Evolutionary conservation across 768 basidiomycete genomes (phyloP).

Genomic region (Podaxis carcinomalis): DNA sequence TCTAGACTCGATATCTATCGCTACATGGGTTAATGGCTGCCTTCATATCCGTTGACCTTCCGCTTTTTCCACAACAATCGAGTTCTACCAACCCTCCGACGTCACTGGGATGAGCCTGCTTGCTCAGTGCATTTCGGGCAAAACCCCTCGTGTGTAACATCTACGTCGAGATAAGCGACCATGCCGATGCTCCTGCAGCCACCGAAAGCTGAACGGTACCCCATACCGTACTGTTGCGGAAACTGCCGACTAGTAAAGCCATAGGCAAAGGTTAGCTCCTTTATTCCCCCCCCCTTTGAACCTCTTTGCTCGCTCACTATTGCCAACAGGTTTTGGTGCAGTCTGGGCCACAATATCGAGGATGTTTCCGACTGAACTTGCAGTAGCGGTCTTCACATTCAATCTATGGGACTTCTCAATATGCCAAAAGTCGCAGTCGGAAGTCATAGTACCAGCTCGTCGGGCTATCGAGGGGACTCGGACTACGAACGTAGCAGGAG

Average conservation of each 20-base stretch:
- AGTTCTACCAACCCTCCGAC: neutral
- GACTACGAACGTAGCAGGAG: neutral
- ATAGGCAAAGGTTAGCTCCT: constrained; percentile 17
- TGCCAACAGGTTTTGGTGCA: constrained; percentile 72
- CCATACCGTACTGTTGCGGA: constrained; percentile 63
- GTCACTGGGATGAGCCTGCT: neutral
- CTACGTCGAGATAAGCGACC: neutral
- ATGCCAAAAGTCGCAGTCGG: constrained; percentile 13
- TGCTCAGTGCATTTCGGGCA: constrained; percentile 1
- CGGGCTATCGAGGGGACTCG: constrained; percentile 36
- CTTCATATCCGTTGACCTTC: neutral
- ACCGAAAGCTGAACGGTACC: neutral
- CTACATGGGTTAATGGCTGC: neutral
- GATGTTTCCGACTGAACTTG: constrained; percentile 69
- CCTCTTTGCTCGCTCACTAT: constrained; percentile 47
- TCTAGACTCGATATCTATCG: constrained; percentile 1
- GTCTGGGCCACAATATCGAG: constrained; percentile 50
- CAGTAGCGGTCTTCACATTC: constrained; percentile 61
- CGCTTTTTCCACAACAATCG: neutral
- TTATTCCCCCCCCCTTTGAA: neutral
- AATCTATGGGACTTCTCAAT: constrained; percentile 36
- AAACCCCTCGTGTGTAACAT: constrained; percentile 3
- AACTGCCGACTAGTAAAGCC: constrained; percentile 35
- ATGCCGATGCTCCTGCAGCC: neutral
- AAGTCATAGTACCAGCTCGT: constrained; percentile 46